Conservation (phyloP, 2,329 filamentous ascomycete species). For the Pyricularia pennisetigena region DNA sequence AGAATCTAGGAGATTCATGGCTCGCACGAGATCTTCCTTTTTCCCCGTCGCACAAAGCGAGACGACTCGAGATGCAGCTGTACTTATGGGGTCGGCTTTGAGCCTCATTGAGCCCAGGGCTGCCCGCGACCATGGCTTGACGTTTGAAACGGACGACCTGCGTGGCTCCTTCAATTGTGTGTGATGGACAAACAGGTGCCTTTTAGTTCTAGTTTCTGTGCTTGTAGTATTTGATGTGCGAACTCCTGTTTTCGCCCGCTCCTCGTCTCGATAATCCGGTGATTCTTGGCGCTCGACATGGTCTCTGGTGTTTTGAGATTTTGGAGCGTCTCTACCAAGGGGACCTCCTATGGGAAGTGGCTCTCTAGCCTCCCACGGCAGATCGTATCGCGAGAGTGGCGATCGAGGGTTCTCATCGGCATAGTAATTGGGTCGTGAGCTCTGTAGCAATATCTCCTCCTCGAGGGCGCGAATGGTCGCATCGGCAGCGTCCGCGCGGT, state of each 20-base stretch:
- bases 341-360: background rate
- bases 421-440: slow-evolving; percentile 1
- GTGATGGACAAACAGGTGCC: background rate
- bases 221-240: background rate
- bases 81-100: background rate
- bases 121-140: background rate
- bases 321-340: background rate
- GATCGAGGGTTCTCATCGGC: background rate
- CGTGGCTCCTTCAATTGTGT: background rate
- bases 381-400: background rate
- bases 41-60: background rate
- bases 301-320: background rate
- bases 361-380: background rate
- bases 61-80: background rate
- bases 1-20: background rate
- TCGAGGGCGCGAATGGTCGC: slow-evolving; percentile 15
- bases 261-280: background rate
- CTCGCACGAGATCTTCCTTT: background rate
- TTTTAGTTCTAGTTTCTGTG: background rate
- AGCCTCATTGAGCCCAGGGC: background rate
- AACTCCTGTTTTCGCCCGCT: background rate
- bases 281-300: background rate
- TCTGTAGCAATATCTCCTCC: slow-evolving; percentile 10
- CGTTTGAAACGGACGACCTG: background rate
- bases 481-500: slow-evolving; percentile 21